phyloP scores from a whole-genome alignment of 371 early-diverging fungal genomes.

The Mucor piriformis region DNA sequence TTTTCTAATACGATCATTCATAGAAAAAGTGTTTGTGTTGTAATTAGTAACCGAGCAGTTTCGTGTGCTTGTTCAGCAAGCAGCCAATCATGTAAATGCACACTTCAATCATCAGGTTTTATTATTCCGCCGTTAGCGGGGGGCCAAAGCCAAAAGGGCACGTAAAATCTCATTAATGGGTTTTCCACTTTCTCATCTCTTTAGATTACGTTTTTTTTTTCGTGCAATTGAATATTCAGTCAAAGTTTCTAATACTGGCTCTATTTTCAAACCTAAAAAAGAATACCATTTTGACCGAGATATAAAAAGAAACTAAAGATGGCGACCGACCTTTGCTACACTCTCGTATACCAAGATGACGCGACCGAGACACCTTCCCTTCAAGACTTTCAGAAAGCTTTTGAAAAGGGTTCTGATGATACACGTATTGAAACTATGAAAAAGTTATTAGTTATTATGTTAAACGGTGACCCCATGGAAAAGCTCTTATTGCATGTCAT shows the following conservation, averaged over 20 bases:
- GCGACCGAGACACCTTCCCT: slow-evolving; percentile 62
- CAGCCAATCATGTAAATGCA: not conserved
- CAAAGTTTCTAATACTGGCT: not conserved
- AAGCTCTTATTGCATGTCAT: slow-evolving; percentile 95
- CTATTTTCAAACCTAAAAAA: not conserved
- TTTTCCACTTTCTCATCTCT: not conserved
- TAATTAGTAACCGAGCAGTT: too few species aligned
- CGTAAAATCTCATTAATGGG: not conserved
- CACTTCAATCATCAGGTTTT: not conserved
- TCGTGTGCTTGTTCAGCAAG: too few species aligned
- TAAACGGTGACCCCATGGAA: slow-evolving; percentile 91
- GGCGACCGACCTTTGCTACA: slow-evolving; percentile 68
- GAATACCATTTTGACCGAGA: not conserved
- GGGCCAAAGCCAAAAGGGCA: not conserved
- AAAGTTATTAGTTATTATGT: slow-evolving; percentile 83
- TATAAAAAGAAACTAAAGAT: slow-evolving; percentile 16
- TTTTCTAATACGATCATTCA: too few species aligned
- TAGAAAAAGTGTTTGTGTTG: too few species aligned
- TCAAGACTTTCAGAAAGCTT: slow-evolving; percentile 74
- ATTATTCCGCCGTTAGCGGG: not conserved
- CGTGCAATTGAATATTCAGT: not conserved
- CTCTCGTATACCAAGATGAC: slow-evolving; percentile 72
- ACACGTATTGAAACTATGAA: slow-evolving; percentile 93
- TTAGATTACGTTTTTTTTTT: not conserved
- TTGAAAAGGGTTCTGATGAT: slow-evolving; percentile 93